Base-by-base conservation (phyloP, 495 filamentous ascomycete genomes). In the Glarea lozoyensis region DNA sequence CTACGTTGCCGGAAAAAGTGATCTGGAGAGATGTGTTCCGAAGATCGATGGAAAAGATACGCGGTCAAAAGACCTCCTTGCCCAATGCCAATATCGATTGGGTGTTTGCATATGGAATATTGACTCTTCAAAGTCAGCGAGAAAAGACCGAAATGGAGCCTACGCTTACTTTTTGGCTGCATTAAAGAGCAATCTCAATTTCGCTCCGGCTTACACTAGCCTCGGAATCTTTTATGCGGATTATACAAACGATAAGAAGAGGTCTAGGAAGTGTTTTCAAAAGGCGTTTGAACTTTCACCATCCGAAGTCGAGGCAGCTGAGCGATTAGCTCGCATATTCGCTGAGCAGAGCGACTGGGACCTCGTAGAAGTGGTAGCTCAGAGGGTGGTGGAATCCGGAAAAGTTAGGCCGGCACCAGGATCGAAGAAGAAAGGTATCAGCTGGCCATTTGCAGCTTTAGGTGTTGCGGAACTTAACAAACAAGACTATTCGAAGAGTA, bases 381-480 rank as follows among this genome's bases (percentile, higher is more conserved):
- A 90, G 58, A 76, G 92, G 39, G 89, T 95, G 0, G 79, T 95
- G 1, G 88, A 96, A 42, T 94, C 90, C 3, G 93, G 93, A 43
- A 88, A 86, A 56, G 82, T 85, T 34, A 82, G 81, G 54, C 84
- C 88, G 31, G 75, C 88, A 10, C 92, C 93, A 16, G 92, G 92
- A 4, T 93, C 88, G 6, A 94, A 90, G 64, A 80, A 80, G 54
- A 89, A 82, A 58, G 86, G 84, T 3, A 75, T 88, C 46, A 96
- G 92, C 64, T 99, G 92, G 92, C 92, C 92, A 7, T 88, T 85
- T 54, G 86, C 89, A n/a, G 88, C 93, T 1, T 70, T 99, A 2
- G 92, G 92, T 24, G 84, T 95, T n/a, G 92, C 93, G 0, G 87
- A 97, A 60, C 76, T 94, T 47, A 99, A 96, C 59, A 87, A 84